Evolutionary conservation across 306 rosid genomes (phyloP).

Genomic region (Ormosia semicastrata): DNA sequence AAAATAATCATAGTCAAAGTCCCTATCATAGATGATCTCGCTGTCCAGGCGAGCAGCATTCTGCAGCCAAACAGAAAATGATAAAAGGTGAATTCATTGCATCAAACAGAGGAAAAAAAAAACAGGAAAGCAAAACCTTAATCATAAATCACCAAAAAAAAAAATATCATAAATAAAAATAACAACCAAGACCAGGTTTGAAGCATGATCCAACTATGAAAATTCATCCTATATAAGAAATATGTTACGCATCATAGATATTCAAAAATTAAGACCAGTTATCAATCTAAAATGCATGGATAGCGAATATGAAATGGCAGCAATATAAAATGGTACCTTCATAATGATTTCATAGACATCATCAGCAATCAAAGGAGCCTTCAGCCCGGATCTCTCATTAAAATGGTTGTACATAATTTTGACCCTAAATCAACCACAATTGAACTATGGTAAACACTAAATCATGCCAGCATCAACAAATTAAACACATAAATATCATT

Average conservation of each 20-base stretch:
- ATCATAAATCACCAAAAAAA: neutral
- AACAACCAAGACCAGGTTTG: neutral
- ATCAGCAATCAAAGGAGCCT: conserved; percentile 74
- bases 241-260: neutral
- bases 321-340: conserved; percentile 39
- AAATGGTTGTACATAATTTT: conserved; percentile 66
- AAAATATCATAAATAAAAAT: neutral
- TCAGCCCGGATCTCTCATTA: conserved; percentile 62
- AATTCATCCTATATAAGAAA: neutral
- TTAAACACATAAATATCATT: neutral
- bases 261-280: neutral
- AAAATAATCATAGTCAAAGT: conserved; percentile 90
- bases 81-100: neutral
- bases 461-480: neutral
- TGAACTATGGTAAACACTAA: neutral
- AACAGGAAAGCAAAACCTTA: neutral
- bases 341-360: conserved; percentile 82
- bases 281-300: neutral
- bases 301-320: too few species aligned
- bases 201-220: neutral
- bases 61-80: conserved; percentile 30
- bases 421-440: conserved; percentile 37
- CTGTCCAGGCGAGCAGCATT: conserved; percentile 92
- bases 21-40: conserved; percentile 92
- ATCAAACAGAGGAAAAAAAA: neutral